Percentiles rank a stretch among this genome's conserved stretches.
Evolutionary conservation across 1,284 basidiomycete species (phyloP).

Genomic region (Boletellus sp.): DNA sequence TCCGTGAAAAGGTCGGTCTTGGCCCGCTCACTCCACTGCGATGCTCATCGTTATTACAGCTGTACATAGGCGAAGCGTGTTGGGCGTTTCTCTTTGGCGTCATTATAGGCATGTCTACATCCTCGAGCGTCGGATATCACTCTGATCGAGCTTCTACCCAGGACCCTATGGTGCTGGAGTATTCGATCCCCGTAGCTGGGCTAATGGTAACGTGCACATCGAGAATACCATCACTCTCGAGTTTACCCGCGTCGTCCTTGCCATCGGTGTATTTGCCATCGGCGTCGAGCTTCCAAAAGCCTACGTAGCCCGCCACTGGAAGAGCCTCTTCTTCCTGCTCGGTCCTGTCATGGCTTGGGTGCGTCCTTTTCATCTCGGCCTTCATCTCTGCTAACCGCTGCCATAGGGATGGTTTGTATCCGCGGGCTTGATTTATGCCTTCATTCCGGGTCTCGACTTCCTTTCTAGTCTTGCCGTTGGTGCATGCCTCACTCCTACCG

Average conservation of each 20-base stretch:
- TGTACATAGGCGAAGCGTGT: constrained; percentile 96
- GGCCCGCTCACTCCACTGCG: neutral
- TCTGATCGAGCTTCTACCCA: constrained; percentile 26
- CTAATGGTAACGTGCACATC: constrained; percentile 46
- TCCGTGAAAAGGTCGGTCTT: constrained; percentile 76
- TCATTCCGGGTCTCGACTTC: constrained; percentile 85
- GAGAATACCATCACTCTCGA: constrained; percentile 81
- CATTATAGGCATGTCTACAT: constrained; percentile 63
- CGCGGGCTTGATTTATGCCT: constrained; percentile 82
- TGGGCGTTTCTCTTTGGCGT: constrained; percentile 95
- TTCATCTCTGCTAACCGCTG: constrained; percentile 9
- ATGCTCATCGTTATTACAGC: constrained; percentile 34
- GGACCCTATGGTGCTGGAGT: constrained; percentile 84
- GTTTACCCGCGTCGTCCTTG: constrained; percentile 92
- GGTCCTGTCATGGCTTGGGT: constrained; percentile 90
- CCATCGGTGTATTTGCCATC: constrained; percentile 96
- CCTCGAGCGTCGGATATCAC: neutral
- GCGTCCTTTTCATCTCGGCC: constrained; percentile 29
- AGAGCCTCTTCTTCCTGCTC: constrained; percentile 81
- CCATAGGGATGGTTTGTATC: constrained; percentile 87
- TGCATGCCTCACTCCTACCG: constrained; percentile 94
- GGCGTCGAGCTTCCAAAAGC: constrained; percentile 94
- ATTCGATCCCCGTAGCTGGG: constrained; percentile 88
- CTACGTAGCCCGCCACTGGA: constrained; percentile 91
- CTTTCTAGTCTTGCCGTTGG: constrained; percentile 86